Evolutionary conservation across 1,284 basidiomycete genomes (phyloP), one percentile per base, ranked within the genome.

Genomic region (Leucoagaricus sp.): DNA sequence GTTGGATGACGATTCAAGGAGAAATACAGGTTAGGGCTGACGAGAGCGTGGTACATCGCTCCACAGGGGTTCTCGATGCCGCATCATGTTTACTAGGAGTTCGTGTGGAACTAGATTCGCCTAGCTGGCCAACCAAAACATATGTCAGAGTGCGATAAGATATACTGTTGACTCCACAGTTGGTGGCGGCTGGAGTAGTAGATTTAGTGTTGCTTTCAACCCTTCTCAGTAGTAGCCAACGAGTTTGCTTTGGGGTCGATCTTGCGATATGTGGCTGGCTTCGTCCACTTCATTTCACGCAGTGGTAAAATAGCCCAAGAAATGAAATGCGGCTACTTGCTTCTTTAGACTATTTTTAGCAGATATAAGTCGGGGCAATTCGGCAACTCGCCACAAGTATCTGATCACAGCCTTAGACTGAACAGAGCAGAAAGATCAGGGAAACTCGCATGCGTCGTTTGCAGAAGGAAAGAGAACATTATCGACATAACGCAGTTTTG

Each of bases 271-370:
- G 28, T 15, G 40, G 38, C 28, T n/a, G n/a, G 17, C 25, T 17
- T 5, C 7, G 19, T 26, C 28, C 2, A 48, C 6, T 15, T 40
- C 17, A 21, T n/a, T 31, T 40, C 41, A 52, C 50, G 40, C 33
- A 28, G 17, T 26, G 26, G 44, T 29, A 31, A 45, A 54, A 12
- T 5, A 21, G 25, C 53, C 23, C 23, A 54, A 40, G 25, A 46
- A 7, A 40, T 19, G 26, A 15, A 47, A 47, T 54, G 25, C 34
- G 45, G 53, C 40, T 23, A 40, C 21, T 23, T 19, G 15, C 9
- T n/a, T 38, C 42, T 28, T n/a, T 19, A 15, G 38, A 15, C 53
- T 48, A 54, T 48, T 38, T 26, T 48, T 54, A 40, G 36, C 53
- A 15, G 10, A 25, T n/a, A 12, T 15, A 49, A 15, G 41, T 10